A percentile compares a stretch with the other conserved stretches of the same genome.
These are phyloP conservation scores for Delphinella strobiligena DNA, from an alignment of 2,329 filamentous ascomycete genomes.

Conservation along the genomic window DNA sequence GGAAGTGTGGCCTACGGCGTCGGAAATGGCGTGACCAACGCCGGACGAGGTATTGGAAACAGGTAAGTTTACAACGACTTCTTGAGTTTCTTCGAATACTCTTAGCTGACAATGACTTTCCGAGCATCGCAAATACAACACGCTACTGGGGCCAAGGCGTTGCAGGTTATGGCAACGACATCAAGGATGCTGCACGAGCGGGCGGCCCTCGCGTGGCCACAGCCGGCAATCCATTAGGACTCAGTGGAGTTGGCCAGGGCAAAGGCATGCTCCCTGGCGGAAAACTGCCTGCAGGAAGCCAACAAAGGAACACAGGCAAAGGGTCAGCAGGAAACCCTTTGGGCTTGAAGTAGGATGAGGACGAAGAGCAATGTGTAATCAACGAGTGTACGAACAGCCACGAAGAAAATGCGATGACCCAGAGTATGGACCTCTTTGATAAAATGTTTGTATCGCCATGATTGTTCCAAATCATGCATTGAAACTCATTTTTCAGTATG, in stretches of 20 bases:
- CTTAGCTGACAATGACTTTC: background rate
- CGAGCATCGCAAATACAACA: constrained; percentile 31
- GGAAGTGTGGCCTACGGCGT: constrained; percentile 31
- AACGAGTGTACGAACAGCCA: too few species aligned
- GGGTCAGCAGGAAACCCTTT: constrained; percentile 30
- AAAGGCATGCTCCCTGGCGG: constrained; percentile 16
- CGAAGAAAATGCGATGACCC: too few species aligned
- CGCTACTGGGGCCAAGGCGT: constrained; percentile 36
- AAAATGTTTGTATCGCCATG: too few species aligned
- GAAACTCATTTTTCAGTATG: too few species aligned
- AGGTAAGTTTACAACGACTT: constrained; percentile 18
- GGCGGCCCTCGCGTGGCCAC: constrained; percentile 31
- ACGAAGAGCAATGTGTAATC: too few species aligned
- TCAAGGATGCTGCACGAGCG: constrained; percentile 36
- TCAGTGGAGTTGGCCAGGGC: constrained; percentile 22
- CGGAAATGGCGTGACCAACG: constrained; percentile 34
- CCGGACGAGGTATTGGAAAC: constrained; percentile 31
- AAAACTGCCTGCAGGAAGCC: constrained; percentile 8
- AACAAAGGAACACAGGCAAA: constrained; percentile 18
- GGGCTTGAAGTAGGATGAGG: constrained; percentile 21
- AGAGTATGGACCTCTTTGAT: too few species aligned
- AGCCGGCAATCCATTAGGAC: constrained; percentile 33
- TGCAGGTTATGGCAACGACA: constrained; percentile 36
- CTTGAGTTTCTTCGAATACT: constrained; percentile 1
- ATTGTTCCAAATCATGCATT: too few species aligned